Conservation (phyloP, 805 yeast genomes). For the Jamesozyma piceae region DNA sequence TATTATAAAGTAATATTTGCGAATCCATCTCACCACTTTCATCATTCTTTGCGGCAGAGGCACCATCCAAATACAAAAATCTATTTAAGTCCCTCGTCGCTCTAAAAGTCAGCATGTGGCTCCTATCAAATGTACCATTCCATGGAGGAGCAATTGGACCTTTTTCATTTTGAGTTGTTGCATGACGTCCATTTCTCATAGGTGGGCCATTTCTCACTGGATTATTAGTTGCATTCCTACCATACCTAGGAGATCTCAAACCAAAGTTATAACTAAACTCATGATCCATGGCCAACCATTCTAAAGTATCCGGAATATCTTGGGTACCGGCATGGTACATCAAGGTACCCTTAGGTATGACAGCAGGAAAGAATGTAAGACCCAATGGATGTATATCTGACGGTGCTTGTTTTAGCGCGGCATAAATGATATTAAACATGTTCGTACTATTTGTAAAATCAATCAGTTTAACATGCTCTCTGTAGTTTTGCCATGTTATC, state of each 20-base stretch:
- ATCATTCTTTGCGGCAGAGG: slow-evolving; percentile 51
- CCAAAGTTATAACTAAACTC: slow-evolving; percentile 51
- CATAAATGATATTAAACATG: slow-evolving; percentile 45
- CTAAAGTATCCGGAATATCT: slow-evolving; percentile 37
- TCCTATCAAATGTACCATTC: slow-evolving; percentile 1
- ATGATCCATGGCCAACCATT: slow-evolving; percentile 59
- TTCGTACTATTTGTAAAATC: slow-evolving; percentile 44
- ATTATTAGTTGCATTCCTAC: slow-evolving; percentile 11
- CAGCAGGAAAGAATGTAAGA: slow-evolving; percentile 50
- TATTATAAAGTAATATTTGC: slow-evolving; percentile 36
- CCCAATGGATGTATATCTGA: slow-evolving; percentile 48
- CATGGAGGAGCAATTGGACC: slow-evolving; percentile 1
- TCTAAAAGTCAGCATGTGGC: slow-evolving; percentile 34
- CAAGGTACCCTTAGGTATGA: slow-evolving; percentile 48
- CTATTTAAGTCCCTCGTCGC: slow-evolving; percentile 40
- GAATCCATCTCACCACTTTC: slow-evolving; percentile 54
- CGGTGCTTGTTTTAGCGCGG: slow-evolving; percentile 43
- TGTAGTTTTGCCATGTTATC: slow-evolving; percentile 19
- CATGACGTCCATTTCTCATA: not conserved
- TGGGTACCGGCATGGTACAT: slow-evolving; percentile 47
- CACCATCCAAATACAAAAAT: slow-evolving; percentile 52
- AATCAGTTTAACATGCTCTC: slow-evolving; percentile 23
- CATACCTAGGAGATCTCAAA: slow-evolving; percentile 14
- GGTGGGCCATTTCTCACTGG: slow-evolving; percentile 6
- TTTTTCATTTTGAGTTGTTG: not conserved